Evolutionary conservation across 176 grass and related monocot genomes (phyloP).

Genomic region (Hyparrhenia diplandra): DNA sequence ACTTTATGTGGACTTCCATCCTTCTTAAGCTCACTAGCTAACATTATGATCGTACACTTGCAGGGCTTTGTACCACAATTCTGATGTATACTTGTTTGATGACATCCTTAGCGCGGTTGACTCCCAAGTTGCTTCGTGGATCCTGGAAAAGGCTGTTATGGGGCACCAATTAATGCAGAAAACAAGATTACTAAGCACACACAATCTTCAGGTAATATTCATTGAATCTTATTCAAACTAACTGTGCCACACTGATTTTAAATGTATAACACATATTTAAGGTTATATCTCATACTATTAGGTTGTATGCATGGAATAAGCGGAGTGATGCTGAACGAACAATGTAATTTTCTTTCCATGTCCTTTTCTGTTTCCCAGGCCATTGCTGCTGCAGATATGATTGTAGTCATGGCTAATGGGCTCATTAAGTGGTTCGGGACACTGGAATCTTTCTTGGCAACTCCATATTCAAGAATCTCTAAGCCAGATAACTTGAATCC

Average conservation of each 20-base stretch:
- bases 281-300: not conserved
- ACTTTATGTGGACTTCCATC: not conserved
- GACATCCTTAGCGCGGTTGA: conserved; percentile 95
- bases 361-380: conserved; percentile 42
- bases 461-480: conserved; percentile 59
- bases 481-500: conserved; percentile 41
- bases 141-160: conserved; percentile 65
- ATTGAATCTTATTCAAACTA: not conserved
- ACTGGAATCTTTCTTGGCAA: conserved; percentile 54
- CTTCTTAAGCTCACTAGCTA: conserved; percentile 16
- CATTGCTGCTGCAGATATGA: conserved; percentile 83
- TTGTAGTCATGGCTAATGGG: conserved; percentile 77
- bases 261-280: not conserved
- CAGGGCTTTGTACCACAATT: conserved; percentile 89
- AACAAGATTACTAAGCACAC: conserved; percentile 87
- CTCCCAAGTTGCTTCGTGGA: conserved; percentile 90
- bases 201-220: conserved; percentile 68
- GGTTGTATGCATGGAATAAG: conserved; percentile 3
- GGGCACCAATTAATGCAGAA: conserved; percentile 55
- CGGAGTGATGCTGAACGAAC: not conserved
- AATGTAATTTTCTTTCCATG: not conserved
- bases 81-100: conserved; percentile 88
- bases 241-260: not conserved
- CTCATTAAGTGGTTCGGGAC: conserved; percentile 67
- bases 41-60: conserved; percentile 17